Percentiles rank a stretch among this genome's conserved stretches.
Evolutionary conservation across 768 basidiomycete genomes (phyloP).

Genomic region (Galerina sulciceps): DNA sequence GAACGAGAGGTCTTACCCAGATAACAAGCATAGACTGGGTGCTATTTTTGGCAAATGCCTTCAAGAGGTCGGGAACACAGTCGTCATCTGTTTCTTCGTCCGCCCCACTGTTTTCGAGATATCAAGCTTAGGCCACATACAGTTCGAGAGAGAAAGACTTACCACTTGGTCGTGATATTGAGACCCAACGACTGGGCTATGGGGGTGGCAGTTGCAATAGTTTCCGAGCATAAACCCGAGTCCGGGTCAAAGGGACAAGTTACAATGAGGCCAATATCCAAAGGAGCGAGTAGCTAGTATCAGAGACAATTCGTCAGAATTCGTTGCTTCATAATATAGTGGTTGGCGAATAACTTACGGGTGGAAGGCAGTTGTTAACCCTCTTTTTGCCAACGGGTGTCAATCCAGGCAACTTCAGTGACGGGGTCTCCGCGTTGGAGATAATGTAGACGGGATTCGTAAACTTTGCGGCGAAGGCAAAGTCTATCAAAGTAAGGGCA

Average conservation of each 20-base stretch:
- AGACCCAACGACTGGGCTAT: constrained; percentile 19
- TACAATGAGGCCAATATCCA: constrained; percentile 21
- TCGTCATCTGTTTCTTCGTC: constrained; percentile 21
- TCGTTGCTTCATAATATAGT: not conserved
- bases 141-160: not conserved
- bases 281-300: constrained; percentile 7
- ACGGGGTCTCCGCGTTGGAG: constrained; percentile 16
- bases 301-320: not conserved
- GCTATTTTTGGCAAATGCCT: constrained; percentile 20
- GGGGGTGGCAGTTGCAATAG: constrained; percentile 20
- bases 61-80: constrained; percentile 21
- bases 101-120: constrained; percentile 9
- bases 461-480: not conserved
- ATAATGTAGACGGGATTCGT: constrained; percentile 17
- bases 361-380: constrained; percentile 1
- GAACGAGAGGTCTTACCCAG: constrained; percentile 16
- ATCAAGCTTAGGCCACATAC: not conserved
- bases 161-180: constrained; percentile 22
- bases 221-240: constrained; percentile 18
- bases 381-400: constrained; percentile 10
- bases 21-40: constrained; percentile 23
- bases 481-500: not conserved
- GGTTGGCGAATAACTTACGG: not conserved
- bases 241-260: constrained; percentile 22
- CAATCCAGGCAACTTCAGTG: constrained; percentile 9